Base-by-base conservation (phyloP, 768 basidiomycete genomes). In the Termitomyces sp. region DNA sequence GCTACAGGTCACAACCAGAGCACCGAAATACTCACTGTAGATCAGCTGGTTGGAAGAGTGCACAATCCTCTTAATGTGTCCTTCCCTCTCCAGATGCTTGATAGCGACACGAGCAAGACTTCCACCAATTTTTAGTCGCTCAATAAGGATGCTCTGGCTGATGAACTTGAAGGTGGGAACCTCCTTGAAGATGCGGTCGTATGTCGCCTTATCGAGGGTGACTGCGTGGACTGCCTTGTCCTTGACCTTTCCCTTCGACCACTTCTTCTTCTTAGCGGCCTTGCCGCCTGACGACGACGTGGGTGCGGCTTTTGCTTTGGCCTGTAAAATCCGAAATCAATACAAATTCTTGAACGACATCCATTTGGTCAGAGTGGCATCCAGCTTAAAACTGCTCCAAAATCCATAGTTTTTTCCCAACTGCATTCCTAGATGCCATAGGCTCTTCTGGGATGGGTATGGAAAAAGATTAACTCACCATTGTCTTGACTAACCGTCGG, bases 161-260 rank as follows among this genome's bases (percentile, higher is more conserved):
- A 98, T 94, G 83, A 98, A 92, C 70, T 91, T 91, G 92, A 94
- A 99, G 73, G 95, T 94, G 48, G 97, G 97, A 75, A 92, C 93
- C 76, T 98, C 95, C 84, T 98, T 98, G 70, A 96, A 73, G 81
- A 97, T 94, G 69, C 92, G 90, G 79, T 94, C 92, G 76, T 75
- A 96, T 66, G 88, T 90, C 56, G 86, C 65, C 82, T 98, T 96
- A 83, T 98, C 96, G 69, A 96, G 87, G 65, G 87, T 80, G 75
- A 98, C 94, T 67, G 92, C 84, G 84, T 98, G 95, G 71, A 92
- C 87, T 69, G 96, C 93, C 88, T 98, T 99, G 81, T 99, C 97
- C 89, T 99, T 99, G 76, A 99, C 97, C 80, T 98, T 98, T 73
- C 97, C 97, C 85, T 98, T 98, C 67, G 93, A 97, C 95, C 95